Evolutionary conservation across 768 basidiomycete genomes (phyloP).

Genomic region (Lanmaoa rubissima): DNA sequence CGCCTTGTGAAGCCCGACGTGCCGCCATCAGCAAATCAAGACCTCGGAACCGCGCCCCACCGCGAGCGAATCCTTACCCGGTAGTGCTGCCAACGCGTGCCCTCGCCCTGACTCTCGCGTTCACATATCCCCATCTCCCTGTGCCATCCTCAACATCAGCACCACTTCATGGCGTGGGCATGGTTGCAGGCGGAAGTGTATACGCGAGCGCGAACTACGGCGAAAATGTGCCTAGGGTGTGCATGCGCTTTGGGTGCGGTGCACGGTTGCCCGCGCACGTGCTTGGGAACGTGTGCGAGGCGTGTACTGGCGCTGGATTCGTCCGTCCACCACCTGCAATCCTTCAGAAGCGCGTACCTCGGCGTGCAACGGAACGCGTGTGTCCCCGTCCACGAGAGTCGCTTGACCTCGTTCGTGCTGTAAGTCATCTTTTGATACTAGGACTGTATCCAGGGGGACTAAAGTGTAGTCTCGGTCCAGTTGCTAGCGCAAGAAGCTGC

Average conservation of each 20-base stretch:
- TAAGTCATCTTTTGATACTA: neutral
- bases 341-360: slow-evolving; percentile 1
- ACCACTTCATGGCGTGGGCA: neutral
- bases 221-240: neutral
- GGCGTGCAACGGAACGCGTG: neutral
- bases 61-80: slow-evolving; percentile 4
- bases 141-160: neutral
- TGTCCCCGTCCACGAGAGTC: neutral
- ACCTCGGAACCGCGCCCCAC: neutral
- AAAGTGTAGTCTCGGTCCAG: neutral
- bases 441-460: neutral
- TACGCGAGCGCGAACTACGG: neutral
- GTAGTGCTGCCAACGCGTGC: neutral
- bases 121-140: neutral
- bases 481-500: neutral
- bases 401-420: neutral
- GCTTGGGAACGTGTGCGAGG: slow-evolving; percentile 9
- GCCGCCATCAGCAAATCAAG: neutral
- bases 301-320: slow-evolving; percentile 11
- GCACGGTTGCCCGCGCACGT: neutral
- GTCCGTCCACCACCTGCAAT: neutral
- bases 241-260: slow-evolving; percentile 24
- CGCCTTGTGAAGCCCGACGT: slow-evolving; percentile 8
- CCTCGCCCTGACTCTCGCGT: neutral
- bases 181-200: neutral